Evolutionary conservation across 2,329 filamentous ascomycete species (phyloP), one percentile per base, ranked within the genome.

Genomic region (Ascochyta lentis): DNA sequence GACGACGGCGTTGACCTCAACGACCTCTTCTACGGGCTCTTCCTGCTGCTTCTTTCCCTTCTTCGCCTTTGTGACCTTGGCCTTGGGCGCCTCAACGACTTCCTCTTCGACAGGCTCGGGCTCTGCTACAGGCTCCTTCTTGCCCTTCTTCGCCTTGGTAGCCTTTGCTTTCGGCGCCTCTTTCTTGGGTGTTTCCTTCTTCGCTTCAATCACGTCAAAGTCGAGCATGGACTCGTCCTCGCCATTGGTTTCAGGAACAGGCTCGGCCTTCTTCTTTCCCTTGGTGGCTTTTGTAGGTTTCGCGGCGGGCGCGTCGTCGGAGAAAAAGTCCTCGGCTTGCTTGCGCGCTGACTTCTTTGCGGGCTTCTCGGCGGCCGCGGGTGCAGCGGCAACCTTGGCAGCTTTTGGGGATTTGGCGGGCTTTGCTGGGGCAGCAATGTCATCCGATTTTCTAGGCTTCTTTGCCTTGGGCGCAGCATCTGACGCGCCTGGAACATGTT

Each of bases 241-340:
- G 16, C 54, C 56, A 33, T 59, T 59, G 22, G 58, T 39, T 52
- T 64, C 63, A 31, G 45, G 43, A 12, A 40, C 54, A 42, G 65
- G 68, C 54, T 65, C 70, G 53, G 44, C 60, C 62, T 70, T 69
- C 61, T 77, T 77, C 68, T 79, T 78, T 55, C 65, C 65, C 67
- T 78, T 78, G 64, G 77, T 66, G 16, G 56, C 52, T 34, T 69
- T 69, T n/a, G 49, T 56, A 27, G 58, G 43, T 40, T 68, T 65
- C n/a, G 50, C 61, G 31, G 62, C 59, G 27, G 60, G 53, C 27
- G 55, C 65, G 22, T 69, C 62, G 42, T 72, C 66, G 42, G 63
- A 63, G 56, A 75, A 67, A 56, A 75, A 67, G 58, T 75, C 73
- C 24, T 68, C 69, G 15, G 74, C 75, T 13, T 70, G 69, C 56